Evolutionary conservation across 1,284 basidiomycete species (phyloP).

Genomic region (Trichosporon inkin): DNA sequence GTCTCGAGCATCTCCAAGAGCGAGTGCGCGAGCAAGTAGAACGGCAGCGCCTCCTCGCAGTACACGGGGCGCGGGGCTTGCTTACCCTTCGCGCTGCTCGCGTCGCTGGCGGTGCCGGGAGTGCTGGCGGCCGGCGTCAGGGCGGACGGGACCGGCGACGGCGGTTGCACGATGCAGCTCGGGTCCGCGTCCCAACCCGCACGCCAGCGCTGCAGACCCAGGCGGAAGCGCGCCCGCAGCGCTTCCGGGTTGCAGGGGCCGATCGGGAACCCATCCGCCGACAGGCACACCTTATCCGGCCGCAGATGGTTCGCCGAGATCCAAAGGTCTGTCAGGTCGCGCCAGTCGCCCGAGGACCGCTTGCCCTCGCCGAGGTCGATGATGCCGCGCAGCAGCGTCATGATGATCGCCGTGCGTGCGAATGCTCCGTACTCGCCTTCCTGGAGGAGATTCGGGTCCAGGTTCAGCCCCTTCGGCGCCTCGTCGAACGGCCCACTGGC

Average conservation of each 20-base stretch:
- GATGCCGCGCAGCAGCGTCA: constrained; percentile 49
- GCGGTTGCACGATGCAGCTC: constrained; percentile 29
- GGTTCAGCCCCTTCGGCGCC: constrained; percentile 35
- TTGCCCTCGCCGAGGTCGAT: constrained; percentile 52
- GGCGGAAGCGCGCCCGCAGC: constrained; percentile 35
- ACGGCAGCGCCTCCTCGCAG: constrained; percentile 52
- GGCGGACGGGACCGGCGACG: not conserved
- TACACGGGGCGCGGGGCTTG: constrained; percentile 25
- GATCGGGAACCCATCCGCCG: constrained; percentile 35
- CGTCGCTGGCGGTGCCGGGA: constrained; percentile 1
- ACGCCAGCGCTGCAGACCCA: constrained; percentile 49
- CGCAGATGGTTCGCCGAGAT: constrained; percentile 36
- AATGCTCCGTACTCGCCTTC: constrained; percentile 50
- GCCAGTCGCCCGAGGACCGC: constrained; percentile 46
- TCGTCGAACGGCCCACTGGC: constrained; percentile 40
- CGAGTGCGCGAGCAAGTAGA: constrained; percentile 51
- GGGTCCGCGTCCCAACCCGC: constrained; percentile 53
- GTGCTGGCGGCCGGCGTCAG: constrained; percentile 7
- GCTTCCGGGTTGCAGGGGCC: constrained; percentile 33
- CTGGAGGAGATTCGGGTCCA: constrained; percentile 38
- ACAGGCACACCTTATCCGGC: constrained; percentile 32
- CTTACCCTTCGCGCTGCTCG: constrained; percentile 15
- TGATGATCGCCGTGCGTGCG: constrained; percentile 47
- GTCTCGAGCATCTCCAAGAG: constrained; percentile 37
- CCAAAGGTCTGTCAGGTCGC: constrained; percentile 50